Percentiles rank a stretch among this genome's conserved stretches.
Conservation (phyloP, 768 basidiomycete genomes). For the Amanita molliuscula region DNA sequence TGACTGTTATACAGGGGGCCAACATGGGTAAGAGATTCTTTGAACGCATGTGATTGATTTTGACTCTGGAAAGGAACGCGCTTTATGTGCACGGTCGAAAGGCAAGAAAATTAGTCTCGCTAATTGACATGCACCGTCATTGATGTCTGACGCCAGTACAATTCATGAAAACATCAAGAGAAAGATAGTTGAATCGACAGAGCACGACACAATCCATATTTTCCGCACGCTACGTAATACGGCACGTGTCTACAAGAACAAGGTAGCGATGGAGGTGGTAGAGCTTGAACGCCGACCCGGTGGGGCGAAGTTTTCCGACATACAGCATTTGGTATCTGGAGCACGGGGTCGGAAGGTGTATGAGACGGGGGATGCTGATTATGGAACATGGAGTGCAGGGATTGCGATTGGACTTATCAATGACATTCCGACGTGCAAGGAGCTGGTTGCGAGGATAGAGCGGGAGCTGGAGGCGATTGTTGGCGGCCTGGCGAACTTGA, state of each 20-base stretch:
- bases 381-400: constrained; percentile 79
- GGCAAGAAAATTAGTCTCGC: constrained; percentile 23
- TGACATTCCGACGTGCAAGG: constrained; percentile 77
- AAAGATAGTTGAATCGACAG: constrained; percentile 74
- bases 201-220: constrained; percentile 81
- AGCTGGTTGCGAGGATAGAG: constrained; percentile 59
- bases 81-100: constrained; percentile 88
- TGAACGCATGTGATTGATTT: constrained; percentile 13
- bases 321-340: constrained; percentile 70
- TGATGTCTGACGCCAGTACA: constrained; percentile 31
- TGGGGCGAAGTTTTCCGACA: constrained; percentile 81
- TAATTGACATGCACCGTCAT: neutral
- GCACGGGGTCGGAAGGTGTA: constrained; percentile 64
- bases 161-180: constrained; percentile 89
- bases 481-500: constrained; percentile 21
- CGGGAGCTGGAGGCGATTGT: constrained; percentile 65
- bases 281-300: constrained; percentile 68
- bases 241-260: constrained; percentile 81
- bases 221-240: constrained; percentile 83
- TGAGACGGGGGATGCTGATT: constrained; percentile 76
- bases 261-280: constrained; percentile 78
- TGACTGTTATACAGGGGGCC: constrained; percentile 44
- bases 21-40: constrained; percentile 57
- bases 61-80: constrained; percentile 45
- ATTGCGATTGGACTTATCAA: constrained; percentile 62